These are phyloP conservation scores for Solanum rostratum DNA, from an alignment of 257 asterid genomes.

Conservation along the genomic window DNA sequence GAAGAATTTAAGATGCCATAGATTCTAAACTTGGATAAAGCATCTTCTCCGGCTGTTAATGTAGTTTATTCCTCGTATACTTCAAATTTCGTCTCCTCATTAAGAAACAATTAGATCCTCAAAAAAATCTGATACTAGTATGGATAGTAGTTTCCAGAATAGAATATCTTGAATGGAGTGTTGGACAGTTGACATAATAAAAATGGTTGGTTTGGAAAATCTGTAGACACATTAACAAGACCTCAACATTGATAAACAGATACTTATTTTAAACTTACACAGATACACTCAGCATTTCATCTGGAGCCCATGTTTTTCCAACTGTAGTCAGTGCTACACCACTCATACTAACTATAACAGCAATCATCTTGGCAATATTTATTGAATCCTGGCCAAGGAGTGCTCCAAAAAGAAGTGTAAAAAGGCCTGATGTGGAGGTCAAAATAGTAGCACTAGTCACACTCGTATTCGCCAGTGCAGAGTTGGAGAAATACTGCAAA, in stretches of 20 bases:
- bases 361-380: constrained; percentile 38
- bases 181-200: background rate
- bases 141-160: background rate
- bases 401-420: constrained; percentile 73
- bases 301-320: constrained; percentile 76
- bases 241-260: background rate
- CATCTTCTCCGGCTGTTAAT: background rate
- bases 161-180: background rate
- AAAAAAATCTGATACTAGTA: background rate
- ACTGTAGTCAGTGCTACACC: constrained; percentile 76
- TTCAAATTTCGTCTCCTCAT: background rate
- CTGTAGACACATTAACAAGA: background rate
- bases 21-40: background rate
- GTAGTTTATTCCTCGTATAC: background rate
- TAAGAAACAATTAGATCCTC: background rate
- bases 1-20: background rate
- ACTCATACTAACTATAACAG: constrained; percentile 55
- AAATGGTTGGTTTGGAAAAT: background rate
- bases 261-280: constrained; percentile 37
- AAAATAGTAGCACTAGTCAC: constrained; percentile 76
- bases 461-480: constrained; percentile 76
- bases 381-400: constrained; percentile 49
- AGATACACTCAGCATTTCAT: constrained; percentile 35
- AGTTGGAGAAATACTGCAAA: constrained; percentile 54
- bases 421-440: constrained; percentile 74